Conservation (phyloP, 2,329 filamentous ascomycete species). For the Cylindrodendrum hubeiense region DNA sequence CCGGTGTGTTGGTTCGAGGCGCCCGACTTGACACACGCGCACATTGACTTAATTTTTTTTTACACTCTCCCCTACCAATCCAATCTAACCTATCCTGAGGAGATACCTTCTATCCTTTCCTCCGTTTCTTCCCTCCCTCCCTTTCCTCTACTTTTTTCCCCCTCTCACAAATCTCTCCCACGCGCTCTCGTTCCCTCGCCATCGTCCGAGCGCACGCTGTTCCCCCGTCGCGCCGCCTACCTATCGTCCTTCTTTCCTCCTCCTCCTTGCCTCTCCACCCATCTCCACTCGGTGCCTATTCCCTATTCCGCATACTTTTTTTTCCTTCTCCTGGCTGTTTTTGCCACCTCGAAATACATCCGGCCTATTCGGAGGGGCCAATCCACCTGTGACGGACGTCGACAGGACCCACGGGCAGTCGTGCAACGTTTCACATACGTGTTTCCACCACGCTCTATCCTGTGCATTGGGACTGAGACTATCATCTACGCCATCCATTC, state of each 20-base stretch:
- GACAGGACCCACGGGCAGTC: constrained; percentile 24
- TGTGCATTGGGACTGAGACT: not conserved
- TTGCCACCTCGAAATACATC: not conserved
- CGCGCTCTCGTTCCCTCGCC: not conserved
- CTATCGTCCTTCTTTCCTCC: constrained; percentile 30
- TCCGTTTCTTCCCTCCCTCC: constrained; percentile 8
- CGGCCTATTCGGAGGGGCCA: constrained; percentile 28
- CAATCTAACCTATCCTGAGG: constrained; percentile 16
- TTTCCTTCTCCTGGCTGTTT: constrained; percentile 14
- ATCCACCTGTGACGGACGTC: constrained; percentile 26
- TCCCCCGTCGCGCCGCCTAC: not conserved
- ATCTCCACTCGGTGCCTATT: constrained; percentile 26
- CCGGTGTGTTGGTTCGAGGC: constrained; percentile 17
- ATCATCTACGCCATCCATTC: not conserved
- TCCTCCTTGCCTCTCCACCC: constrained; percentile 29
- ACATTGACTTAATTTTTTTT: constrained; percentile 20
- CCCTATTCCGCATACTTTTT: constrained; percentile 32
- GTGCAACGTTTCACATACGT: constrained; percentile 33
- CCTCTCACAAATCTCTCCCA: constrained; percentile 9
- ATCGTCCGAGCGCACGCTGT: constrained; percentile 4
- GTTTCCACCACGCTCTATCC: constrained; percentile 5
- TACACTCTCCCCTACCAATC: constrained; percentile 18
- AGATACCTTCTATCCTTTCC: constrained; percentile 13
- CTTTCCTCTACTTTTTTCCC: constrained; percentile 21
- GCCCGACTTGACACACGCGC: constrained; percentile 11